These are phyloP conservation scores for Cercospora beticola DNA, from an alignment of 2,329 filamentous ascomycete species.

Conservation along the genomic window DNA sequence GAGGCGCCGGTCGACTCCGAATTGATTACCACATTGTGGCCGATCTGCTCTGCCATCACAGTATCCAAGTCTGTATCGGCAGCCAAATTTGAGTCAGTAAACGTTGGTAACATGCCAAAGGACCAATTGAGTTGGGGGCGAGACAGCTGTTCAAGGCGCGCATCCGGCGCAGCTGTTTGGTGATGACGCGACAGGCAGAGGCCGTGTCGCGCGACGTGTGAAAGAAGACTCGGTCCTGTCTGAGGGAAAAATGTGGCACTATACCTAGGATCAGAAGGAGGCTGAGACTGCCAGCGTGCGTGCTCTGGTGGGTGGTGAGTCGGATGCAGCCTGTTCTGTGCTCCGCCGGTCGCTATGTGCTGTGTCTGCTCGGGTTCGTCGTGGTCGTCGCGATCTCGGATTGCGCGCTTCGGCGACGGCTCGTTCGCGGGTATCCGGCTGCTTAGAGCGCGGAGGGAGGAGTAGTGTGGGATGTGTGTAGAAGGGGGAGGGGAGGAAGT, in stretches of 20 bases:
- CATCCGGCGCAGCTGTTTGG: background rate
- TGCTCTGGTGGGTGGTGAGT: constrained; percentile 11
- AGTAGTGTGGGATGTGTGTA: background rate
- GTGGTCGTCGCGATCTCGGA: constrained; percentile 8
- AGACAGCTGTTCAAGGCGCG: background rate
- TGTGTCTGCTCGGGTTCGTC: constrained; percentile 6
- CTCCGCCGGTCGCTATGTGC: constrained; percentile 2
- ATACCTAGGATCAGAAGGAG: constrained; percentile 22
- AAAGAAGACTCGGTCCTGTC: background rate
- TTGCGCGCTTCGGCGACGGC: constrained; percentile 12
- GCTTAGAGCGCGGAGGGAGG: constrained; percentile 13
- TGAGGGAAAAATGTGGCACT: background rate
- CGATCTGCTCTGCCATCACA: constrained; percentile 72
- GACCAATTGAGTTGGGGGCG: background rate
- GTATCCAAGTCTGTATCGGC: constrained; percentile 36
- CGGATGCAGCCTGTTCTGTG: constrained; percentile 13
- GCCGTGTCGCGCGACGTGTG: background rate
- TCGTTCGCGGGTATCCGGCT: constrained; percentile 17
- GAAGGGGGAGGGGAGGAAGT: background rate
- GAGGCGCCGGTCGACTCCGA: constrained; percentile 64
- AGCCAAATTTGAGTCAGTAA: constrained; percentile 22
- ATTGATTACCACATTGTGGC: constrained; percentile 71
- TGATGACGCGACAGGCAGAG: background rate
- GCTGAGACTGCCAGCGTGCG: constrained; percentile 23
- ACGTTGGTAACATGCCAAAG: constrained; percentile 6